Percentiles rank a stretch among this genome's conserved stretches.
phyloP scores from a whole-genome alignment of 1,139 yeast species.

The Pichia sp. region DNA sequence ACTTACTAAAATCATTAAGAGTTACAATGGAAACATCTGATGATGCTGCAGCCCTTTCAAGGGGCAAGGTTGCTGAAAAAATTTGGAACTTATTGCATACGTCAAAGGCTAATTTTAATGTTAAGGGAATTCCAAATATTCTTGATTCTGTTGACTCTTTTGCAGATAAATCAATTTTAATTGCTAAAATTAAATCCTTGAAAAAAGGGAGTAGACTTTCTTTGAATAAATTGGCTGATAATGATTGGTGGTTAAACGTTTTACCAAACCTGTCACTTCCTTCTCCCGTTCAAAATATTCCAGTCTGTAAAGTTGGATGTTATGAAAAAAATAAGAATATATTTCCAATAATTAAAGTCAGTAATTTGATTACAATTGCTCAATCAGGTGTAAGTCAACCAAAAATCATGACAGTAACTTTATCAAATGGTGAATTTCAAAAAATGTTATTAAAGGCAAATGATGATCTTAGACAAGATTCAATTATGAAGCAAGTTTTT shows the following conservation, averaged over 20 bases:
- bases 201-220: conserved; percentile 27
- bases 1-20: conserved; percentile 55
- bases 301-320: conserved; percentile 38
- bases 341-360: conserved; percentile 43
- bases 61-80: conserved; percentile 45
- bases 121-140: conserved; percentile 19
- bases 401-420: conserved; percentile 53
- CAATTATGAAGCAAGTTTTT: conserved; percentile 96
- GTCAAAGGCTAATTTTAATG: conserved; percentile 16
- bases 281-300: conserved; percentile 55
- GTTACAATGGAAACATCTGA: conserved; percentile 33
- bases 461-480: conserved; percentile 92
- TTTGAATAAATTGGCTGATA: conserved; percentile 28
- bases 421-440: conserved; percentile 53
- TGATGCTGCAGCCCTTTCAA: conserved; percentile 36
- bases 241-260: conserved; percentile 50
- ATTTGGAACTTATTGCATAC: conserved; percentile 34
- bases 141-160: conserved; percentile 42
- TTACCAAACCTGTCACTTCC: conserved; percentile 49
- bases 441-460: conserved; percentile 69
- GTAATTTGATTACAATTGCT: conserved; percentile 49
- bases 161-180: conserved; percentile 42
- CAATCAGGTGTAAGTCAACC: conserved; percentile 83
- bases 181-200: conserved; percentile 44
- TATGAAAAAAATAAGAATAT: conserved; percentile 35